Evolutionary conservation across 352 stramenopile genomes (phyloP), one percentile per base, ranked within the genome.

Genomic region (Thalassiosira hispida): DNA sequence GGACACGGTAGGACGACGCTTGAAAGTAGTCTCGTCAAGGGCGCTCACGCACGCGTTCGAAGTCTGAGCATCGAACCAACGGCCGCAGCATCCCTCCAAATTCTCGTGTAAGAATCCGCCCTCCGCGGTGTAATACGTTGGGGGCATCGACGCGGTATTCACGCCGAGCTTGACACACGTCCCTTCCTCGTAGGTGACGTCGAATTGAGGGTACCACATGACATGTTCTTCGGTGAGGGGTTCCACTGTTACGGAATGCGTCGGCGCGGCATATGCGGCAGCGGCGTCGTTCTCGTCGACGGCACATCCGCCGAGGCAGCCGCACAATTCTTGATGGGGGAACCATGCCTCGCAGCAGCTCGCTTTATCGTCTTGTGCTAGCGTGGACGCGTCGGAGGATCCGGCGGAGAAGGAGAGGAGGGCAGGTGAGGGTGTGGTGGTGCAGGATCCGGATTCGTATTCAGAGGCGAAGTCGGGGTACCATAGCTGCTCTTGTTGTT

Each of bases 331-430:
- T 27, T 53, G 46, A 3, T 53, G 2, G 2, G 46, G 46, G 18
- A 53, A 53, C 46, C 46, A 53, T 3, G 46, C 27, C 46, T 53
- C 46, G 46, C 46, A 53, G 18, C 46, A 53, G 46, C 46, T 27
- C 8, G 5, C 46, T 18, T 53, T 53, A 11, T 27, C 46, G 1
- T 23, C 16, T 11, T 53, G 46, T 1, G 46, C 46, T 1, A 53
- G 16, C 16, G 42, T 53, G 18, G 23, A 12, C 2, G 46, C 16
- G 5, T 23, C 6, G 46, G 27, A 12, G 2, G 46, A 23, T 5
- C 46, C 46, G n/a, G 1, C 27, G 9, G 46, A 12, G 18, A 53
- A 53, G 46, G 46, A 12, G 9, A 53, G 5, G 2, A 53, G 9
- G 20, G 46, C 46, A 18, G 46, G 3, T 2, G n/a, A 29, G n/a